Conservation (phyloP, 176 grass and related monocot species). For the Zizania latifolia region DNA sequence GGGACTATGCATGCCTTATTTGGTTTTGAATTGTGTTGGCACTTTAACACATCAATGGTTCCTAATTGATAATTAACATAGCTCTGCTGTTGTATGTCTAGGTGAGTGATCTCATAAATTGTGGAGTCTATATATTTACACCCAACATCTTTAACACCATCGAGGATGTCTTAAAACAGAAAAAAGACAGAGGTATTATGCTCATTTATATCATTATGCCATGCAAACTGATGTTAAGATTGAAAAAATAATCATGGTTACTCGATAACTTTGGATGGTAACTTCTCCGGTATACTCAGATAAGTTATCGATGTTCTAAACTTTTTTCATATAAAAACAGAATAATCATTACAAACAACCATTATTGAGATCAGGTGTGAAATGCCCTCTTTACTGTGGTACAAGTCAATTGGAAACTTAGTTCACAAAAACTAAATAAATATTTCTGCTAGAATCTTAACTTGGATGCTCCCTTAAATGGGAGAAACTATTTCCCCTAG, state of each 20-base stretch:
- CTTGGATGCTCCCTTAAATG: background rate
- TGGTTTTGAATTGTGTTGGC: background rate
- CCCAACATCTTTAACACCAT: constrained; percentile 86
- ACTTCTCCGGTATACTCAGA: background rate
- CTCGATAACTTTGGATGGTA: background rate
- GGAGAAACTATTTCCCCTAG: background rate
- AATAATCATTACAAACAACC: background rate
- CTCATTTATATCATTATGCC: background rate
- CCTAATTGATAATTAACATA: no score
- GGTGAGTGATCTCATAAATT: constrained; percentile 98
- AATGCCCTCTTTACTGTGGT: background rate
- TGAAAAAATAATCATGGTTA: background rate
- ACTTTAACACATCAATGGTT: background rate
- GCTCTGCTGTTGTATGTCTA: constrained; percentile 36
- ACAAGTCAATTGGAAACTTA: background rate
- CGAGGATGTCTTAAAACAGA: constrained; percentile 75
- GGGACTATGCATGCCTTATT: background rate
- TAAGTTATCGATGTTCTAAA: background rate
- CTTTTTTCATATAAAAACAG: background rate
- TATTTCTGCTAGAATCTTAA: background rate
- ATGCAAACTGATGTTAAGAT: background rate
- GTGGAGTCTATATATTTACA: constrained; percentile 98
- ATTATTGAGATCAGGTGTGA: background rate
- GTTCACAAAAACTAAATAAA: background rate
- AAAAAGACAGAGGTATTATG: constrained; percentile 82